phyloP scores from a whole-genome alignment of 1,284 basidiomycete genomes.

The Serendipita sp. region DNA sequence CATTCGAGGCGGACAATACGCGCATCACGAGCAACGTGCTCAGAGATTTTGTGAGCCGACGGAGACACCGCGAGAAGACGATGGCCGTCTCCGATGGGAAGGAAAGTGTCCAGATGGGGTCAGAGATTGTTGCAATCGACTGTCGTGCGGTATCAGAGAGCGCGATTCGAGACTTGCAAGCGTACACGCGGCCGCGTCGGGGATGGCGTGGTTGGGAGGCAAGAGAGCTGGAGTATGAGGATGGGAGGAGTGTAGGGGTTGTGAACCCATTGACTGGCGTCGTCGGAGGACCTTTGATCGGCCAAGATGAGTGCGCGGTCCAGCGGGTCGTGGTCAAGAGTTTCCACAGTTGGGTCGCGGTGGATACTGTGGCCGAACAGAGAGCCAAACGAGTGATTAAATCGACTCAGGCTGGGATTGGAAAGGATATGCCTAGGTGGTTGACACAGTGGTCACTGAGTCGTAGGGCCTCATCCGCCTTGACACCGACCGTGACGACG shows the following conservation, averaged over 20 bases:
- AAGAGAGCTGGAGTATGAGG: conserved; percentile 47
- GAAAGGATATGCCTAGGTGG: conserved; percentile 8
- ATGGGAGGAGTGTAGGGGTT: conserved; percentile 37
- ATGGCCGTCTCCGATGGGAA: conserved; percentile 6
- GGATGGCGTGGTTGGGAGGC: conserved; percentile 63
- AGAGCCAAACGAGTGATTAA: conserved; percentile 37
- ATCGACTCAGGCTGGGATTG: neutral
- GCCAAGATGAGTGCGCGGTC: conserved; percentile 63
- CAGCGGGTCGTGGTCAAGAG: conserved; percentile 64
- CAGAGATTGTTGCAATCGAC: conserved; percentile 56
- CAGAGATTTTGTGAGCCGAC: conserved; percentile 49
- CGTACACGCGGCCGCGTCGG: conserved; percentile 45
- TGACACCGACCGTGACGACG: neutral
- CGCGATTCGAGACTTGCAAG: conserved; percentile 40
- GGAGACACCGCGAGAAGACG: conserved; percentile 31
- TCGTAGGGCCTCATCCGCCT: neutral
- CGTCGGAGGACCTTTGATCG: conserved; percentile 37
- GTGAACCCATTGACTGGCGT: conserved; percentile 18
- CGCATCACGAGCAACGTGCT: conserved; percentile 47
- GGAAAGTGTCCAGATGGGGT: conserved; percentile 20
- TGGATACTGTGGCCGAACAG: conserved; percentile 52
- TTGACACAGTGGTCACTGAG: conserved; percentile 6
- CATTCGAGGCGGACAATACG: conserved; percentile 71
- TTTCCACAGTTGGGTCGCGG: conserved; percentile 76
- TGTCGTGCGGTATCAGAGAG: conserved; percentile 55